Evolutionary conservation across 192 early-diverging fungal species (phyloP).

Genomic region (Coemansia sp.): DNA sequence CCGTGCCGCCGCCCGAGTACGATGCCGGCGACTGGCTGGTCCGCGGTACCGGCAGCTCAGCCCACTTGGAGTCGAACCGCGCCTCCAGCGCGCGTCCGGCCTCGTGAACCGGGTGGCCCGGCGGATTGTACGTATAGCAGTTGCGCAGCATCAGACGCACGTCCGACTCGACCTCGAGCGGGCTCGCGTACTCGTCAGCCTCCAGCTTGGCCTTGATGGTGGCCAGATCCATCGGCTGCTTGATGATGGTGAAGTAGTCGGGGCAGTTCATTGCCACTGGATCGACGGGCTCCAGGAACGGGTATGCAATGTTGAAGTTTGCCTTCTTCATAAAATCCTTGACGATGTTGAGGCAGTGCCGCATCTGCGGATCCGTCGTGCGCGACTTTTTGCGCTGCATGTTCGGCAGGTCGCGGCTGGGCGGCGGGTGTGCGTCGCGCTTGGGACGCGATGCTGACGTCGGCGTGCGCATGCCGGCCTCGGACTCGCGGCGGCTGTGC

Average conservation of each 20-base stretch:
- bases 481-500: constrained; percentile 37
- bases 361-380: constrained; percentile 56
- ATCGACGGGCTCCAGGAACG: constrained; percentile 84
- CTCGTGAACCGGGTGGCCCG: constrained; percentile 63
- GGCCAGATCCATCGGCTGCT: constrained; percentile 83
- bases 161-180: constrained; percentile 73
- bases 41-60: constrained; percentile 33
- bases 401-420: constrained; percentile 50
- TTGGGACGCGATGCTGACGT: constrained; percentile 60
- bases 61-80: constrained; percentile 78
- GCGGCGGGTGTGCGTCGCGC: constrained; percentile 59
- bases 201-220: constrained; percentile 74
- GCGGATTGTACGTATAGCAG: constrained; percentile 78
- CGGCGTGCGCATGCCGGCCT: constrained; percentile 28
- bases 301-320: constrained; percentile 64
- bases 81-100: constrained; percentile 69
- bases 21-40: constrained; percentile 30
- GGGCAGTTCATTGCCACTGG: constrained; percentile 77
- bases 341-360: constrained; percentile 59
- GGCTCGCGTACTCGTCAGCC: constrained; percentile 55
- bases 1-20: constrained; percentile 26
- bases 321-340: constrained; percentile 65
- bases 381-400: constrained; percentile 45
- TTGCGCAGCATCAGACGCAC: constrained; percentile 78
- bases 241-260: constrained; percentile 79